Conservation (phyloP, 345 rosid genomes). For the Rhizophora apiculata region DNA sequence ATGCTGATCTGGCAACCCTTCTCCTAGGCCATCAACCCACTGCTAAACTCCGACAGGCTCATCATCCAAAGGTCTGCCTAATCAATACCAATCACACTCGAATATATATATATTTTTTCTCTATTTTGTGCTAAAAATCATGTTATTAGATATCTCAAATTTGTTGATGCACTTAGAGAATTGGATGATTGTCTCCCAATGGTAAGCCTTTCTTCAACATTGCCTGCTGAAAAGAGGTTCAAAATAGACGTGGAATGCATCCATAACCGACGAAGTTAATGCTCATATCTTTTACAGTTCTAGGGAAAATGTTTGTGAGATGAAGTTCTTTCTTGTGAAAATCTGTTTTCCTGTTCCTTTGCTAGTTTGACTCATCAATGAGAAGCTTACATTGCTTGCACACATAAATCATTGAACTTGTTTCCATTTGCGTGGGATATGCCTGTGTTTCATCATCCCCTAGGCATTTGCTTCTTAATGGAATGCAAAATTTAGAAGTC, state of each 20-base stretch:
- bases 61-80: slow-evolving; percentile 72
- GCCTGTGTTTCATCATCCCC: too few relatives aligned
- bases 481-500: too few relatives aligned
- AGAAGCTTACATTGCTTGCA: slow-evolving; percentile 84
- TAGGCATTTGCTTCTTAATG: too few relatives aligned
- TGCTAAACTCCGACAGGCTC: slow-evolving; percentile 56
- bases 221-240: slow-evolving; percentile 77
- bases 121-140: slow-evolving; percentile 17
- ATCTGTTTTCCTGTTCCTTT: slow-evolving; percentile 6
- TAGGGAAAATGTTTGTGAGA: neutral
- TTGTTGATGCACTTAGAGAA: slow-evolving; percentile 85
- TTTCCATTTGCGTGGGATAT: too few relatives aligned
- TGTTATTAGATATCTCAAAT: slow-evolving; percentile 69
- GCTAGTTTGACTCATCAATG: slow-evolving; percentile 88
- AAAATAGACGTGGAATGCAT: slow-evolving; percentile 72
- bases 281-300: neutral
- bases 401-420: slow-evolving; percentile 37
- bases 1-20: slow-evolving; percentile 64
- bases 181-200: slow-evolving; percentile 89
- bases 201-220: slow-evolving; percentile 91
- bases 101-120: neutral
- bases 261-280: slow-evolving; percentile 80
- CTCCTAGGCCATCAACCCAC: slow-evolving; percentile 67
- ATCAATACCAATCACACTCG: neutral
- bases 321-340: neutral